A percentile compares a stretch with the other conserved stretches of the same genome.
Evolutionary conservation across 2,329 filamentous ascomycete species (phyloP).

Genomic region (Epichloe coenophiala): DNA sequence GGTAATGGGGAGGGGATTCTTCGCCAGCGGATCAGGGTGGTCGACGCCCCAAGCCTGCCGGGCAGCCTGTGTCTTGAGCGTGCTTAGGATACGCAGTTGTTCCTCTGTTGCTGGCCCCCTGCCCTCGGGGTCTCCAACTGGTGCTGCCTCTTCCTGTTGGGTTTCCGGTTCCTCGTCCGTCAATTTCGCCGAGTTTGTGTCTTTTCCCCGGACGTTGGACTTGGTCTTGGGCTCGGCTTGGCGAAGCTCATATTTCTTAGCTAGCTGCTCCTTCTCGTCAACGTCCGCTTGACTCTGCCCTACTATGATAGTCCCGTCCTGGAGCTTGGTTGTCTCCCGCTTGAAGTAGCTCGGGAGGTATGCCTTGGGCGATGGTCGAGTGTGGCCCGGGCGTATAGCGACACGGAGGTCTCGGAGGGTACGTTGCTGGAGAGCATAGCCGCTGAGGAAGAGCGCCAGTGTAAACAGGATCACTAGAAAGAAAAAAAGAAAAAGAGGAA

Average conservation of each 20-base stretch:
- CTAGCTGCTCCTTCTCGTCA: constrained; percentile 12
- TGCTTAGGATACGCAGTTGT: constrained; percentile 20
- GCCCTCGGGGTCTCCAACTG: background rate
- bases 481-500: no score
- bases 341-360: constrained; percentile 39
- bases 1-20: constrained; percentile 33
- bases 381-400: constrained; percentile 44
- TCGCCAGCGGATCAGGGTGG: constrained; percentile 22
- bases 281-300: constrained; percentile 22
- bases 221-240: constrained; percentile 8
- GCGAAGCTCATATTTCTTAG: constrained; percentile 11
- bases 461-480: constrained; percentile 60
- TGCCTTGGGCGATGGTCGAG: constrained; percentile 32
- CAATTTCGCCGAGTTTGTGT: background rate
- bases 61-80: constrained; percentile 18
- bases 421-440: constrained; percentile 77
- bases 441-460: constrained; percentile 69
- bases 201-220: background rate
- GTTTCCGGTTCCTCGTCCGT: background rate
- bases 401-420: constrained; percentile 65
- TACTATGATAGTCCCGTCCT: constrained; percentile 31
- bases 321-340: constrained; percentile 29
- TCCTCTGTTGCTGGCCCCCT: constrained; percentile 10
- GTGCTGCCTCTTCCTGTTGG: constrained; percentile 4
- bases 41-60: constrained; percentile 20